Evolutionary conservation across 2,329 filamentous ascomycete species (phyloP).

Genomic region (Sclerotinia sclerotiorum): DNA sequence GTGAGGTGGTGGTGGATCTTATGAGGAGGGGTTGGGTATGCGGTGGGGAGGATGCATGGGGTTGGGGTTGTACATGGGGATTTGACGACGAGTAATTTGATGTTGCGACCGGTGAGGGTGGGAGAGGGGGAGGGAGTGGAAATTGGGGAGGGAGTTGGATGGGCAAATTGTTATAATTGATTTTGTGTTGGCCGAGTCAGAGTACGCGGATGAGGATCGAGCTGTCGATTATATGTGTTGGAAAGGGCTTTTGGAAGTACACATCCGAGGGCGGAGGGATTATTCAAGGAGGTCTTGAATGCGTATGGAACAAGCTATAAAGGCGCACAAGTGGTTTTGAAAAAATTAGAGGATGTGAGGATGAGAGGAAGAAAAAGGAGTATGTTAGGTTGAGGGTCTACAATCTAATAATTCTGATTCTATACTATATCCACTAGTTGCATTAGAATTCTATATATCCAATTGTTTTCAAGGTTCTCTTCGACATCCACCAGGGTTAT

Average conservation of each 20-base stretch:
- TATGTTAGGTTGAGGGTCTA: slow-evolving; percentile 73
- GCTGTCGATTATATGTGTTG: slow-evolving; percentile 95
- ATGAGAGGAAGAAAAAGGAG: slow-evolving; percentile 94
- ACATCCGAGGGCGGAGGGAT: slow-evolving; percentile 77
- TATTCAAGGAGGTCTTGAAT: slow-evolving; percentile 72
- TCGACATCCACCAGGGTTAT: background rate
- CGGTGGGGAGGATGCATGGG: slow-evolving; percentile 74
- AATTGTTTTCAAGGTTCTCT: background rate
- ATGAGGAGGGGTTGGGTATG: slow-evolving; percentile 69
- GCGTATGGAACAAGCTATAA: slow-evolving; percentile 75
- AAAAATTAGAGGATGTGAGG: slow-evolving; percentile 84
- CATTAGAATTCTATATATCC: background rate
- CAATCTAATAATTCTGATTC: background rate
- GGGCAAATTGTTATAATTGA: slow-evolving; percentile 91
- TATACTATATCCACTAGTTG: background rate
- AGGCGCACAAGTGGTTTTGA: slow-evolving; percentile 71
- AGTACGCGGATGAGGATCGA: slow-evolving; percentile 82
- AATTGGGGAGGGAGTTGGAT: slow-evolving; percentile 44
- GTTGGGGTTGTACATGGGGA: slow-evolving; percentile 92
- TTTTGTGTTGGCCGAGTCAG: slow-evolving; percentile 85
- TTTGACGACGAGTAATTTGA: slow-evolving; percentile 95
- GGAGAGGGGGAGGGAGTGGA: slow-evolving; percentile 29
- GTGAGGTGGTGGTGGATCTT: slow-evolving; percentile 56
- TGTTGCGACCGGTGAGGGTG: slow-evolving; percentile 55
- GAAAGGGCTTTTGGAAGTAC: slow-evolving; percentile 94